Base-by-base conservation (phyloP, 768 basidiomycete genomes). In the Mycena kentingensis region DNA sequence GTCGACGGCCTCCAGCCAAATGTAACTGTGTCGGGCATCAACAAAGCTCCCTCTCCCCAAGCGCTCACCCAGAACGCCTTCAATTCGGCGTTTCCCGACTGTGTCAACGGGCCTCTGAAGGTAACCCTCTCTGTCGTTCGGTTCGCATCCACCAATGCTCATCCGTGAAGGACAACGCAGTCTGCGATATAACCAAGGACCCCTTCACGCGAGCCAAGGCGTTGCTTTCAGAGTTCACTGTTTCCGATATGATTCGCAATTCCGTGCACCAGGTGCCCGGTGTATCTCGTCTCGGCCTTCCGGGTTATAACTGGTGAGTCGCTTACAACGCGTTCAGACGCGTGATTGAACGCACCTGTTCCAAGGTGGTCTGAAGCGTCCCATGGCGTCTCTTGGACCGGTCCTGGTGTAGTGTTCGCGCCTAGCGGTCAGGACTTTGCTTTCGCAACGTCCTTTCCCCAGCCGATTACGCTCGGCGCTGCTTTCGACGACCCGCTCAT, bases 291-390 rank as follows among this genome's bases (percentile, higher is more conserved):
- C 72, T 82, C 1, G 81, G 80, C 12, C 64, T 84, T 24, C 80
- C 81, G 8, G 60, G 73, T 5, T 84, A 84, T 51, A 71, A 82
- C 48, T 83, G 81, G 81, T n/a, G n/a, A n/a, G n/a, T n/a, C n/a
- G n/a, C n/a, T n/a, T n/a, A n/a, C n/a, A n/a, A n/a, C n/a, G n/a
- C n/a, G n/a, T n/a, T n/a, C n/a, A n/a, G n/a, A n/a, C n/a, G n/a
- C n/a, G n/a, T n/a, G n/a, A n/a, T n/a, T n/a, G n/a, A n/a, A n/a
- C n/a, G n/a, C n/a, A n/a, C n/a, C n/a, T n/a, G n/a, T n/a, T n/a
- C n/a, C n/a, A n/a, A n/a, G n/a, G n/a, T 84, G 82, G 81, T 80
- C 77, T 27, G 81, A 84, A 68, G 81, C 19, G 5, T 56, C 79
- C 75, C 82, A 84, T 43, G 82, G 82, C 24, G 76, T 84, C 10